A percentile compares a stretch with the other conserved stretches of the same genome.
Conservation (phyloP, 495 filamentous ascomycete species). For the Hypoxylon cercidicola region DNA sequence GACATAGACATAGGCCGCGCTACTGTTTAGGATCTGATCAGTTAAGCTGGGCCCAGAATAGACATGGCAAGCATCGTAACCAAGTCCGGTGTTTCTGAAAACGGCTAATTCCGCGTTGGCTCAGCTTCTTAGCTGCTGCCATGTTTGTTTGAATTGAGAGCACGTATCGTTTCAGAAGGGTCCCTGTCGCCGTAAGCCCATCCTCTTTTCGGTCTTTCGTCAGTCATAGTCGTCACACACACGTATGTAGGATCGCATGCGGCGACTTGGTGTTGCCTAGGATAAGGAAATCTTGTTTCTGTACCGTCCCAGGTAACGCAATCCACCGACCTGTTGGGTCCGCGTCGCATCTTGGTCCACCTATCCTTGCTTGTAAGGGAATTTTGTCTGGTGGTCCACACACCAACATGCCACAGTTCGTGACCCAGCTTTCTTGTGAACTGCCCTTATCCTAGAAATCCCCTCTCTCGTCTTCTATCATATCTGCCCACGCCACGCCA, state of each 20-base stretch:
- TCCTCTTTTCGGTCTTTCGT: conserved; percentile 14
- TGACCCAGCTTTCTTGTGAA: conserved; percentile 11
- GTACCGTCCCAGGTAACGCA: conserved; percentile 30
- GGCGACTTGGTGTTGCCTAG: conserved; percentile 2
- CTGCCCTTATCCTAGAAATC: background rate
- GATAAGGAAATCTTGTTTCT: conserved; percentile 40
- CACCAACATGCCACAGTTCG: conserved; percentile 10
- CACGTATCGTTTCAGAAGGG: conserved; percentile 26
- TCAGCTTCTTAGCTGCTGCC: conserved; percentile 6
- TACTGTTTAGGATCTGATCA: background rate
- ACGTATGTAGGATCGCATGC: conserved; percentile 13
- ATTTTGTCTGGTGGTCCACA: conserved; percentile 1
- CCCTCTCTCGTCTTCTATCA: conserved; percentile 4
- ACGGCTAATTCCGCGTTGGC: conserved; percentile 19
- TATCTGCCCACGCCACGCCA: conserved; percentile 23
- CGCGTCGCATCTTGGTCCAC: conserved; percentile 35
- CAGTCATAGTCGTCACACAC: conserved; percentile 1
- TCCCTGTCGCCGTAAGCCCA: conserved; percentile 7
- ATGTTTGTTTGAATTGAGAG: conserved; percentile 34
- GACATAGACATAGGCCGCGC: background rate
- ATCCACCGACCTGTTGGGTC: conserved; percentile 31
- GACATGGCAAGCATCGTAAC: conserved; percentile 3
- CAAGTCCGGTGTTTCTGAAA: conserved; percentile 33
- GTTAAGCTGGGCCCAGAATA: background rate
- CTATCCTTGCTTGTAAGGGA: conserved; percentile 20